phyloP scores from a whole-genome alignment of 345 rosid genomes.

The Citrus mangshanensis region DNA sequence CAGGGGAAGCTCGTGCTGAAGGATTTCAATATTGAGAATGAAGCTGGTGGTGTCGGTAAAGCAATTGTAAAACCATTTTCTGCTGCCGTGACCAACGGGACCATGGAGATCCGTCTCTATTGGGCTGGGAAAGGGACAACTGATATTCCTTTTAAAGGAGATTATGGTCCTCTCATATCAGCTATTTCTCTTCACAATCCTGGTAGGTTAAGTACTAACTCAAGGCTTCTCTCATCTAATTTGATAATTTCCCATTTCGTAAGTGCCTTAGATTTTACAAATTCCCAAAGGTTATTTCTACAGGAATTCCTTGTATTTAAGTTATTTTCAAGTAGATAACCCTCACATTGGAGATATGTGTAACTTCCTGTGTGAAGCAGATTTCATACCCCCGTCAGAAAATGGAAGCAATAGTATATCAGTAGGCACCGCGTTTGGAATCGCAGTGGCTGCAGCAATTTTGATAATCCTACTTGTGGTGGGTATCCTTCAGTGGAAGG shows the following conservation, averaged over 20 bases:
- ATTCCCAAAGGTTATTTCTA: no score
- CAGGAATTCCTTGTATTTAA: no score
- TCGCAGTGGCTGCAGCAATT: conserved; percentile 23
- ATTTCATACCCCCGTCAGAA: not conserved
- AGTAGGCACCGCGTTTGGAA: conserved; percentile 9
- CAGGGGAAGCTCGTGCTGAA: conserved; percentile 43
- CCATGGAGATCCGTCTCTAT: conserved; percentile 37
- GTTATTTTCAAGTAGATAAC: no score
- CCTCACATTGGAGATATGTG: not conserved
- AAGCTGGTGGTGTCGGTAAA: conserved; percentile 24
- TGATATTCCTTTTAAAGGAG: conserved; percentile 35
- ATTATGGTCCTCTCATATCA: conserved; percentile 55
- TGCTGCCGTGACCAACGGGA: not conserved
- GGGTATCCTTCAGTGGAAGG: conserved; percentile 48
- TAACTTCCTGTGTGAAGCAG: not conserved
- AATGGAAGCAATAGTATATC: conserved; percentile 4
- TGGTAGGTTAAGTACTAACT: not conserved
- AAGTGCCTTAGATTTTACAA: not conserved
- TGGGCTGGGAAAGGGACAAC: conserved; percentile 64
- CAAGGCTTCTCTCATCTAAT: not conserved
- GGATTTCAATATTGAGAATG: conserved; percentile 30
- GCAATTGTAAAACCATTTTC: conserved; percentile 1
- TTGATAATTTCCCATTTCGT: not conserved
- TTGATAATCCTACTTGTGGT: conserved; percentile 26
- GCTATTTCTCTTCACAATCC: conserved; percentile 38